Percentiles rank a stretch among this genome's conserved stretches.
These are phyloP conservation scores for Ceratocystis variospora DNA, from an alignment of 2,329 filamentous ascomycete species.

Conservation along the genomic window DNA sequence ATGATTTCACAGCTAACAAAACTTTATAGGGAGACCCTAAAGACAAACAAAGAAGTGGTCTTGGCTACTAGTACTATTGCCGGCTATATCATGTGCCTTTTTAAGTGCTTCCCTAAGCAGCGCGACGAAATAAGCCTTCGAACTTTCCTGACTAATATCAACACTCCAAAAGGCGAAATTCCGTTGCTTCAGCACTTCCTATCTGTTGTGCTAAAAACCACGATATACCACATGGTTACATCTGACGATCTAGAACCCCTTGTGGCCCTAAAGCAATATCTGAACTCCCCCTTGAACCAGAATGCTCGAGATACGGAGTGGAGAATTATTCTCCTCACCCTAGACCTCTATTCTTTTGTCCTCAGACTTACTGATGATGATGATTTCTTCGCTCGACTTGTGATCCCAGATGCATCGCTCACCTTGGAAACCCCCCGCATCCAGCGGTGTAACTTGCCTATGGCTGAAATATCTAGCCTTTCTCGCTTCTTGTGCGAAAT, in stretches of 20 bases:
- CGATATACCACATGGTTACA: slow-evolving; percentile 20
- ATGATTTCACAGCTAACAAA: too few relatives aligned
- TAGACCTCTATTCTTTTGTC: slow-evolving; percentile 89
- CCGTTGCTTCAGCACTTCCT: slow-evolving; percentile 77
- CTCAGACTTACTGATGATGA: slow-evolving; percentile 90
- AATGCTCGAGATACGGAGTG: slow-evolving; percentile 47
- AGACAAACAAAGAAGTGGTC: slow-evolving; percentile 38
- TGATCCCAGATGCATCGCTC: slow-evolving; percentile 22
- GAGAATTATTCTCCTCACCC: slow-evolving; percentile 76
- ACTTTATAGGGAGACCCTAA: neutral
- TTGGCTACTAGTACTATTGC: slow-evolving; percentile 37
- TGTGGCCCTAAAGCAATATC: slow-evolving; percentile 4
- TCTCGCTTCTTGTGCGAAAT: slow-evolving; percentile 81
- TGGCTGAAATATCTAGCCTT: slow-evolving; percentile 58
- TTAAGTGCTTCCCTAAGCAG: slow-evolving; percentile 68
- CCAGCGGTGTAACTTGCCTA: slow-evolving; percentile 52
- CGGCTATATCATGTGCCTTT: slow-evolving; percentile 71
- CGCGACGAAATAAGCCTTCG: slow-evolving; percentile 91
- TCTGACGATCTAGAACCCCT: slow-evolving; percentile 6
- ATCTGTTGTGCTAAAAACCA: slow-evolving; percentile 42
- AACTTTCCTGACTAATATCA: slow-evolving; percentile 63
- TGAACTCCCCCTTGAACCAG: neutral
- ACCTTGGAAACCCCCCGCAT: slow-evolving; percentile 34
- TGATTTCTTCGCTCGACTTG: slow-evolving; percentile 63
- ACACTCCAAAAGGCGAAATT: slow-evolving; percentile 30